Evolutionary conservation across 768 basidiomycete genomes (phyloP), one percentile per base, ranked within the genome.

Genomic region (Clitopilus hobsonii): DNA sequence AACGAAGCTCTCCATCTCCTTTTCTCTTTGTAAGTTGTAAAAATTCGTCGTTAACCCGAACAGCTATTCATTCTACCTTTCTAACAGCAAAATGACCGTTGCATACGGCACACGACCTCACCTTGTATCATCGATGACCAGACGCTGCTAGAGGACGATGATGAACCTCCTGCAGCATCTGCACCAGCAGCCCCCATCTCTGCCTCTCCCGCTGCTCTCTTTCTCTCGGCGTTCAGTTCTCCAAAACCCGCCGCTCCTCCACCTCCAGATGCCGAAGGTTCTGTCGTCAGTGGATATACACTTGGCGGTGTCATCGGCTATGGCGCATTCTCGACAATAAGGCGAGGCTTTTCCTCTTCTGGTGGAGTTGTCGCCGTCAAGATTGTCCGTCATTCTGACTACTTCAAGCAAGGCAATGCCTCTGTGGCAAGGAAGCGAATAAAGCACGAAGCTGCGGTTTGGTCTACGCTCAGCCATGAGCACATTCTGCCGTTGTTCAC

Each of bases 401-500:
- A 85, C 28, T 71, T 74, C 57, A 81, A 78, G 58, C 80, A 82
- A 57, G 67, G 70, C 2, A 72, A 86, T 56, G 72, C 84, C 2
- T 61, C 69, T 23, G 64, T 73, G 6, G 72, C 77, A 10, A 78
- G 75, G 57, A 81, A 79, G 56, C 81, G 80, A 45, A 76, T 93
- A 38, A 78, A 84, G 55, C 84, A 82, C 49, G 92, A 95, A 73
- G 82, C 84, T 11, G 65, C 73, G 11, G 72, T 91, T 13, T 94
- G 92, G 92, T 72, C 81, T 1, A 77, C 83, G 0, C 82, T 94
- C 61, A 83, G 80, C 51, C 94, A 95, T 66, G 90, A 93, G 65
- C 86, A 94, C 63, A 81, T 94, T 58, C 80, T 97, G 14, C 93
- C 94, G 10, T 82, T 96, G 41, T 91, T 94, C 67, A 75, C 82